Percentiles rank a stretch among this genome's conserved stretches.
These are phyloP conservation scores for Marvania coccoides DNA, from an alignment of 139 green algal genomes.

Conservation along the genomic window DNA sequence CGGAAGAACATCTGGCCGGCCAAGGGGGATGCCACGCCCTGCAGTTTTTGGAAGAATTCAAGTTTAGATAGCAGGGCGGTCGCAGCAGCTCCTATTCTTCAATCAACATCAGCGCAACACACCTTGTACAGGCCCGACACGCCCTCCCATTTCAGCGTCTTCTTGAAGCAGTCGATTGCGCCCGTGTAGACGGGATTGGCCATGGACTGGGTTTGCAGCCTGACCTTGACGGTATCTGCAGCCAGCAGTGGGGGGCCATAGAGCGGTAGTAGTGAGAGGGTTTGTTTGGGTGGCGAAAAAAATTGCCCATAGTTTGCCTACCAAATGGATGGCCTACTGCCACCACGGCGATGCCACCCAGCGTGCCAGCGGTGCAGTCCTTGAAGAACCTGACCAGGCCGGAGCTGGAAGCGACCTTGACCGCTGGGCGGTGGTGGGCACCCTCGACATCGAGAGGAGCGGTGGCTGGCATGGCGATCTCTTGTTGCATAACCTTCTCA, in stretches of 20 bases:
- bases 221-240: conserved; percentile 83
- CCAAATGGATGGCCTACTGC: conserved; percentile 81
- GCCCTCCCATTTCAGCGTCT: conserved; percentile 89
- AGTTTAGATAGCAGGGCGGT: neutral
- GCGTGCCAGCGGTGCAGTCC: conserved; percentile 25
- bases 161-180: conserved; percentile 79
- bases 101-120: no score
- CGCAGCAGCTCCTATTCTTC: no score
- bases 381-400: conserved; percentile 26
- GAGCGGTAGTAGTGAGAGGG: no score
- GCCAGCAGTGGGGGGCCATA: no score
- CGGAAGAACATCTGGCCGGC: conserved; percentile 92
- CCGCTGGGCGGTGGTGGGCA: no score
- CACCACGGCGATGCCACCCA: conserved; percentile 79
- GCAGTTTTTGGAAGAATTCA: conserved; percentile 1
- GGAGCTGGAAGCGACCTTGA: no score
- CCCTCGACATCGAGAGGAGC: no score
- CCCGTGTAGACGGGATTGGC: conserved; percentile 86
- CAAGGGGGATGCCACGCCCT: conserved; percentile 85
- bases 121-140: conserved; percentile 87
- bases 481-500: no score
- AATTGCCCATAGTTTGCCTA: neutral
- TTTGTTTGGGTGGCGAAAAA: neutral
- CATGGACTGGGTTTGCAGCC: conserved; percentile 79
- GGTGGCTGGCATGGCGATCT: no score